phyloP scores from a whole-genome alignment of 495 filamentous ascomycete species.

The Trichoderma virens region DNA sequence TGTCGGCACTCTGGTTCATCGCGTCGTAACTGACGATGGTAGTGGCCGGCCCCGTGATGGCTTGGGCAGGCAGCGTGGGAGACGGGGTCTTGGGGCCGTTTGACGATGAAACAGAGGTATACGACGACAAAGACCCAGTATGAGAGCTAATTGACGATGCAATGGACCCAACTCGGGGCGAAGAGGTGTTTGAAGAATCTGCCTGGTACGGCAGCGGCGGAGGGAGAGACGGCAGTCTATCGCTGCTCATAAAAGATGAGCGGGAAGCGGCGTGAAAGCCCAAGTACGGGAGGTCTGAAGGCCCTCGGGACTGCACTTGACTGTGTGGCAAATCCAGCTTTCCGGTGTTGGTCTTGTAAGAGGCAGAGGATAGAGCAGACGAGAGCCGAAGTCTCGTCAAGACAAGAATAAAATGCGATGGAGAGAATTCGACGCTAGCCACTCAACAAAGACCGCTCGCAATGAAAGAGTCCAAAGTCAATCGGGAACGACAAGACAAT shows the following conservation, averaged over 20 bases:
- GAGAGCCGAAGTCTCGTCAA: not conserved
- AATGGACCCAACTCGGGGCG: slow-evolving; percentile 62
- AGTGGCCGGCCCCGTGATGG: slow-evolving; percentile 37
- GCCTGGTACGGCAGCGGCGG: slow-evolving; percentile 55
- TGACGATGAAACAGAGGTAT: slow-evolving; percentile 45
- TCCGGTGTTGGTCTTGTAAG: slow-evolving; percentile 56
- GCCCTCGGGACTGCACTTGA: slow-evolving; percentile 84
- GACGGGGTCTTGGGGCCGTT: slow-evolving; percentile 53
- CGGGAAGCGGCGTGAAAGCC: slow-evolving; percentile 61
- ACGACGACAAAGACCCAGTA: slow-evolving; percentile 45
- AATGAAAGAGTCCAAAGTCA: not conserved
- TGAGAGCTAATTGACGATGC: slow-evolving; percentile 48
- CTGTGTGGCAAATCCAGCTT: slow-evolving; percentile 98
- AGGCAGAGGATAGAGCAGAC: not conserved
- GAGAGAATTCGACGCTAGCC: slow-evolving; percentile 5
- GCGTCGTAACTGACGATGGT: slow-evolving; percentile 52
- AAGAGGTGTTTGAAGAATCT: slow-evolving; percentile 58
- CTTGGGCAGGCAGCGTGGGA: slow-evolving; percentile 35
- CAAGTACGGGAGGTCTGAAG: slow-evolving; percentile 70
- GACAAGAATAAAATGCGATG: not conserved
- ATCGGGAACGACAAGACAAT: slow-evolving; percentile 1
- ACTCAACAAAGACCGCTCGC: slow-evolving; percentile 7
- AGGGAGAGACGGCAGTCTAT: slow-evolving; percentile 72
- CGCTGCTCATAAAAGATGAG: slow-evolving; percentile 52
- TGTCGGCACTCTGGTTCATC: slow-evolving; percentile 78